Percentiles rank a stretch among this genome's conserved stretches.
Conservation (phyloP, 148 eudicot genomes). For the Heliosperma pusillum region DNA sequence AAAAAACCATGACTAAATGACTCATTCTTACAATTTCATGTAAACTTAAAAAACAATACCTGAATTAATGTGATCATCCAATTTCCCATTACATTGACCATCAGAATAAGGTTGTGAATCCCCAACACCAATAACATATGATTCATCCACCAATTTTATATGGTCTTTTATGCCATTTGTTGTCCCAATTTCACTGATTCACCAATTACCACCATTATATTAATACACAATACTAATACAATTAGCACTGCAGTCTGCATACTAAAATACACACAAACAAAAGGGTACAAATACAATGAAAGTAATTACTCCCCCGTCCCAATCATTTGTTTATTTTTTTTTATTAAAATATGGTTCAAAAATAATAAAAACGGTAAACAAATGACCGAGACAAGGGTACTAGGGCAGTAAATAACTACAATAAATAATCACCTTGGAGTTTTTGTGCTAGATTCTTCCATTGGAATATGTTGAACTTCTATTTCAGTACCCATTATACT, state of each 20-base stretch:
- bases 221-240: slow-evolving; percentile 3
- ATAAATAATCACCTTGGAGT: slow-evolving; percentile 24
- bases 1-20: background rate
- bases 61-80: slow-evolving; percentile 17
- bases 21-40: slow-evolving; percentile 3
- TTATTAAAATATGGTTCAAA: background rate
- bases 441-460: slow-evolving; percentile 17
- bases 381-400: too few species aligned
- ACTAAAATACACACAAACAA: background rate
- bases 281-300: background rate
- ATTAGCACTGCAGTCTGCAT: too few species aligned
- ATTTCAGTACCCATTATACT: slow-evolving; percentile 22
- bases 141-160: slow-evolving; percentile 13
- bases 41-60: slow-evolving; percentile 21
- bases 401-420: too few species aligned
- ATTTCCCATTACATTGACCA: slow-evolving; percentile 18
- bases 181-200: slow-evolving; percentile 21
- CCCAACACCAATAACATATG: too few species aligned
- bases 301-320: background rate
- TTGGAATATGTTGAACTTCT: slow-evolving; percentile 14
- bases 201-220: slow-evolving; percentile 13
- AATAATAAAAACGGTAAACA: slow-evolving; percentile 1
- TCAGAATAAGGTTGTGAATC: background rate
- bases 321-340: background rate
- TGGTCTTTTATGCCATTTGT: slow-evolving; percentile 22